Evolutionary conservation across 1,284 basidiomycete genomes (phyloP).

Genomic region (Trametes hirsuta): DNA sequence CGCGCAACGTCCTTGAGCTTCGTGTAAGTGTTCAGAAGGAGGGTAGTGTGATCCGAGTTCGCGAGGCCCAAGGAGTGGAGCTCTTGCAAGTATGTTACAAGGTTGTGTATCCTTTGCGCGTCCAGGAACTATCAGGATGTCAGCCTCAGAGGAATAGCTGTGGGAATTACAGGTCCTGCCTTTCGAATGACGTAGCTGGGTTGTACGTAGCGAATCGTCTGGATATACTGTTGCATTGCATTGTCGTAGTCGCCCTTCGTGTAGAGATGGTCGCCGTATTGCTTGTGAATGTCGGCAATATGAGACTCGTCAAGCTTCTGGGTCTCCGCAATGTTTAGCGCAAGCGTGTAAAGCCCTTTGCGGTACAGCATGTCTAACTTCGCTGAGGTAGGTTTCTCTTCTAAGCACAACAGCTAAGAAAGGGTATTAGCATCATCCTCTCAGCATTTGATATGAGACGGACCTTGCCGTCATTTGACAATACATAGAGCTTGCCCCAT

Average conservation of each 20-base stretch:
- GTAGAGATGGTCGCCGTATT: conserved; percentile 94
- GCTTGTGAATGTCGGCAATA: conserved; percentile 84
- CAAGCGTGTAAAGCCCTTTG: conserved; percentile 75
- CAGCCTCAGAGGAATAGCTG: neutral
- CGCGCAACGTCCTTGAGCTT: conserved; percentile 92
- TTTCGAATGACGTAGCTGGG: conserved; percentile 98
- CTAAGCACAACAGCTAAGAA: conserved; percentile 65
- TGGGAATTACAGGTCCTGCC: conserved; percentile 43
- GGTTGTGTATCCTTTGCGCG: conserved; percentile 92
- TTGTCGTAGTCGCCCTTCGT: conserved; percentile 91
- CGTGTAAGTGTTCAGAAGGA: conserved; percentile 95
- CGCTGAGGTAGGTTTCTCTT: conserved; percentile 78
- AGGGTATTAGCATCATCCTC: neutral
- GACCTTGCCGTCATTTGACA: conserved; percentile 79
- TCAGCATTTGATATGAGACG: neutral
- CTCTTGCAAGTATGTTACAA: conserved; percentile 96
- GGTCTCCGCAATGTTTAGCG: conserved; percentile 78
- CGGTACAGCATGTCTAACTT: conserved; percentile 86
- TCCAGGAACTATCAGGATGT: conserved; percentile 84
- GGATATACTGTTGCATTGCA: conserved; percentile 90
- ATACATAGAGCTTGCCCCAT: conserved; percentile 78
- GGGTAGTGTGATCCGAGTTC: conserved; percentile 95
- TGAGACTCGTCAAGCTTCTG: conserved; percentile 72
- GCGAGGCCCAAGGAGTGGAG: conserved; percentile 88
- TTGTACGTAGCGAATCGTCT: conserved; percentile 88